Conservation (phyloP, 495 filamentous ascomycete species). For the Aspergillus incahuasiensis region DNA sequence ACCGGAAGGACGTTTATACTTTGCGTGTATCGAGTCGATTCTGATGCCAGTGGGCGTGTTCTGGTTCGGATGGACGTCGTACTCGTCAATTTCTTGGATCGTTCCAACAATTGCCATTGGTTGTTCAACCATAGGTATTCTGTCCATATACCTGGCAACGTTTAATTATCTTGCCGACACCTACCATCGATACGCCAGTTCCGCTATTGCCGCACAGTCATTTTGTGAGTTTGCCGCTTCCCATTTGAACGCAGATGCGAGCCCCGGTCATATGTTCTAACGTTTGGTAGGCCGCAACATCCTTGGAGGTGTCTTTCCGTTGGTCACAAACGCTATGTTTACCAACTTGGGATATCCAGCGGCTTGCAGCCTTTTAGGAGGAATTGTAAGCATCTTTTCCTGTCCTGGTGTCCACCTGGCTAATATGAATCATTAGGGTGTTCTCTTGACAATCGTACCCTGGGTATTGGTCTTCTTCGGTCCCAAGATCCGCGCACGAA, state of each 20-base stretch:
- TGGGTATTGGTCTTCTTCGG: conserved; percentile 78
- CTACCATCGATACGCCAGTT: conserved; percentile 80
- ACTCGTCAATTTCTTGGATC: conserved; percentile 68
- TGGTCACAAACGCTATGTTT: conserved; percentile 72
- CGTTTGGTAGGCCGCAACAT: conserved; percentile 61
- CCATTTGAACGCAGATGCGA: background rate
- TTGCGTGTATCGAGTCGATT: conserved; percentile 67
- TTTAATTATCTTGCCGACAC: conserved; percentile 96
- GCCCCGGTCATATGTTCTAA: background rate
- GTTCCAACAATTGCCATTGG: conserved; percentile 66
- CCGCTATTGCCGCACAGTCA: conserved; percentile 82
- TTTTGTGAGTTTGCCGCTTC: conserved; percentile 46
- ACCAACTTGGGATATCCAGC: conserved; percentile 62
- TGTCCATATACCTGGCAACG: conserved; percentile 79
- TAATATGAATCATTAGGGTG: conserved; percentile 32
- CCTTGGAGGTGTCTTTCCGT: conserved; percentile 75
- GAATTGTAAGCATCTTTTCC: conserved; percentile 42
- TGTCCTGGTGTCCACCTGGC: background rate
- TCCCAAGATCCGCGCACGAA: conserved; percentile 65
- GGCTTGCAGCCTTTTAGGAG: conserved; percentile 72
- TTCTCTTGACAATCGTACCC: conserved; percentile 64
- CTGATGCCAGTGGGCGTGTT: conserved; percentile 73
- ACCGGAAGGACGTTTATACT: conserved; percentile 79
- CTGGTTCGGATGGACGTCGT: conserved; percentile 76
- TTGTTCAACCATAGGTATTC: conserved; percentile 82